phyloP scores from a whole-genome alignment of 768 basidiomycete genomes.

The Scleroderma citrinum region DNA sequence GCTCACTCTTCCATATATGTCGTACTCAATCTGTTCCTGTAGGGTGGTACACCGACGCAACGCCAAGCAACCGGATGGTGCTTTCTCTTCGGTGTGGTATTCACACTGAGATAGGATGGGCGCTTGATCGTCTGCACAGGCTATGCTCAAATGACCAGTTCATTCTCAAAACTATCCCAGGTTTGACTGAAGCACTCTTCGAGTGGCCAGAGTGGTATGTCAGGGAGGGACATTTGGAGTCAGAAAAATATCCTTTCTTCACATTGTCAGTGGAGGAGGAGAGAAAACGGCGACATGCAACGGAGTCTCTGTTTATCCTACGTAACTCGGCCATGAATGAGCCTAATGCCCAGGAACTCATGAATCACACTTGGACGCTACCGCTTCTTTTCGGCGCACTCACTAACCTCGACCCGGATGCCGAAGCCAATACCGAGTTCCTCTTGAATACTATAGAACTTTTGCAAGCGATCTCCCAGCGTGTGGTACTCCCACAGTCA shows the following conservation, averaged over 20 bases:
- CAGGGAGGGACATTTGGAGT: constrained; percentile 48
- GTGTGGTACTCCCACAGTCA: constrained; percentile 35
- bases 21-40: constrained; percentile 6
- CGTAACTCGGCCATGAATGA: constrained; percentile 79
- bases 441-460: constrained; percentile 68
- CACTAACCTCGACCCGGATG: constrained; percentile 49
- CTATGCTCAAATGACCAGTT: constrained; percentile 79
- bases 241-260: constrained; percentile 46
- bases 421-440: constrained; percentile 69
- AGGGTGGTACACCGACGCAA: constrained; percentile 86
- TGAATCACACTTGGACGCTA: constrained; percentile 53
- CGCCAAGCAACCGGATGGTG: constrained; percentile 82
- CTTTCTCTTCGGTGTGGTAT: constrained; percentile 84
- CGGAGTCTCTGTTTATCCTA: constrained; percentile 79
- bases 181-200: constrained; percentile 76
- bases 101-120: constrained; percentile 79
- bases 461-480: constrained; percentile 53
- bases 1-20: constrained; percentile 1
- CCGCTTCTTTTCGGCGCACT: constrained; percentile 63
- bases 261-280: constrained; percentile 45
- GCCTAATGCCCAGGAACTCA: constrained; percentile 57
- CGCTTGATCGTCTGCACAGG: constrained; percentile 78
- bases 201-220: constrained; percentile 88
- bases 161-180: constrained; percentile 63
- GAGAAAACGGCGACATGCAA: constrained; percentile 64